Evolutionary conservation across 805 yeast genomes (phyloP).

Genomic region (Candida manassasensis): DNA sequence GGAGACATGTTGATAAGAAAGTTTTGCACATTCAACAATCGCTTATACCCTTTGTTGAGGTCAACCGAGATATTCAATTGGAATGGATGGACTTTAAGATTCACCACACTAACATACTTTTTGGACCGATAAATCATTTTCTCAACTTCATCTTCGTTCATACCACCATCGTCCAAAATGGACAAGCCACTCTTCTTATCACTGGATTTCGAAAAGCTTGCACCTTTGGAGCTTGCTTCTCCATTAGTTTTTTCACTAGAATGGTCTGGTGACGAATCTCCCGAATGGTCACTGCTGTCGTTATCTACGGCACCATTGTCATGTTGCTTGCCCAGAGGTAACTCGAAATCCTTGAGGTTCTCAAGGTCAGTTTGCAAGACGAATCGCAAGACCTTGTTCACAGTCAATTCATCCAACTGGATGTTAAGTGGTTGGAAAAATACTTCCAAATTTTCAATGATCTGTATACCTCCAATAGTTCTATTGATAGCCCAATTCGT

Average conservation of each 20-base stretch:
- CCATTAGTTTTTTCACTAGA: background rate
- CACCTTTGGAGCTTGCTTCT: background rate
- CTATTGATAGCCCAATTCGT: constrained; percentile 41
- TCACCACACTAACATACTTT: constrained; percentile 61
- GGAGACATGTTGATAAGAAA: constrained; percentile 32
- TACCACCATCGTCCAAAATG: constrained; percentile 5
- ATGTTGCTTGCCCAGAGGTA: constrained; percentile 1
- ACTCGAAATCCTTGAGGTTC: constrained; percentile 10
- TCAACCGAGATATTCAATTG: constrained; percentile 32
- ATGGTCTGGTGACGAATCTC: background rate
- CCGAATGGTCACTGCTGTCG: background rate
- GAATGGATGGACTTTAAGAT: constrained; percentile 37
- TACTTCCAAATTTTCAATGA: constrained; percentile 36
- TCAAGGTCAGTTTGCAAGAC: constrained; percentile 27
- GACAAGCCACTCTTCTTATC: constrained; percentile 3
- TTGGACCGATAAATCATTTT: constrained; percentile 76
- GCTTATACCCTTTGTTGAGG: constrained; percentile 27
- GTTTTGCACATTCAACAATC: constrained; percentile 34
- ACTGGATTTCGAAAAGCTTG: background rate
- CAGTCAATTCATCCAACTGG: constrained; percentile 36
- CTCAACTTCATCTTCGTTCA: constrained; percentile 29
- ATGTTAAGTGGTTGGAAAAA: constrained; percentile 34
- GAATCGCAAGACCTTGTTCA: constrained; percentile 32
- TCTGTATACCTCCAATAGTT: constrained; percentile 38
- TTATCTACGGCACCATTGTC: constrained; percentile 7